These are phyloP conservation scores for Dissophora globulifera DNA, from an alignment of 192 early-diverging fungal species.

Conservation along the genomic window DNA sequence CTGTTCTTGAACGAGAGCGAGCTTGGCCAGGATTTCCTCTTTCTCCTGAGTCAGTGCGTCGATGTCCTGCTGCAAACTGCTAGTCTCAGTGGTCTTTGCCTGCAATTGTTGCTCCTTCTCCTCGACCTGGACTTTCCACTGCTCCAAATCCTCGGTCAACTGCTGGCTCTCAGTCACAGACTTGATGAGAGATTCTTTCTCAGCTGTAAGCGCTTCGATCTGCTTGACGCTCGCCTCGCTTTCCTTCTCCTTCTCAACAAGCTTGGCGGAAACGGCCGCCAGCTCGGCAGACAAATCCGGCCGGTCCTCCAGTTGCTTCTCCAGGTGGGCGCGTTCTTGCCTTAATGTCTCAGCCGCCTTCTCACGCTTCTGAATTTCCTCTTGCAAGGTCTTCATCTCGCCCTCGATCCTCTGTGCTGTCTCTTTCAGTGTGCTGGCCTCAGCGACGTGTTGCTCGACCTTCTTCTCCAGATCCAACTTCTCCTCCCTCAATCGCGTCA, in stretches of 20 bases:
- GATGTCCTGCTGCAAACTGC: conserved; percentile 18
- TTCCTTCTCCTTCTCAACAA: conserved; percentile 20
- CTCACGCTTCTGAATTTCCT: conserved; percentile 8
- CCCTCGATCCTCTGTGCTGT: not conserved
- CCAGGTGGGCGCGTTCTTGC: conserved; percentile 21
- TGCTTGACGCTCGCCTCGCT: not conserved
- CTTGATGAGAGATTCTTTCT: not conserved
- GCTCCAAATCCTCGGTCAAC: conserved; percentile 5
- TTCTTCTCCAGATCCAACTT: conserved; percentile 21
- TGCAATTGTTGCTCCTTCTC: conserved; percentile 14
- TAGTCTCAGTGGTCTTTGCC: conserved; percentile 9
- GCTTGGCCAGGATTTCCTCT: conserved; percentile 32
- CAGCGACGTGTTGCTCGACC: not conserved
- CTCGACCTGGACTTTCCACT: conserved; percentile 20
- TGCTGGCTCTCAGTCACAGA: conserved; percentile 13
- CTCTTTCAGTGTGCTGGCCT: not conserved
- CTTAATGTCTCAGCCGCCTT: conserved; percentile 6
- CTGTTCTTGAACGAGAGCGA: conserved; percentile 36
- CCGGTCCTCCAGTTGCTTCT: conserved; percentile 11
- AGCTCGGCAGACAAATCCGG: conserved; percentile 23
- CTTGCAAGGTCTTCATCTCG: not conserved
- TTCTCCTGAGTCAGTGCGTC: conserved; percentile 12
- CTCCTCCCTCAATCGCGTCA: conserved; percentile 10
- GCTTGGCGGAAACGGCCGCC: not conserved
- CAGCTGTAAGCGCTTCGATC: conserved; percentile 16